These are phyloP conservation scores for Kockiozyma suomiensis DNA, from an alignment of 805 yeast species.

Conservation along the genomic window DNA sequence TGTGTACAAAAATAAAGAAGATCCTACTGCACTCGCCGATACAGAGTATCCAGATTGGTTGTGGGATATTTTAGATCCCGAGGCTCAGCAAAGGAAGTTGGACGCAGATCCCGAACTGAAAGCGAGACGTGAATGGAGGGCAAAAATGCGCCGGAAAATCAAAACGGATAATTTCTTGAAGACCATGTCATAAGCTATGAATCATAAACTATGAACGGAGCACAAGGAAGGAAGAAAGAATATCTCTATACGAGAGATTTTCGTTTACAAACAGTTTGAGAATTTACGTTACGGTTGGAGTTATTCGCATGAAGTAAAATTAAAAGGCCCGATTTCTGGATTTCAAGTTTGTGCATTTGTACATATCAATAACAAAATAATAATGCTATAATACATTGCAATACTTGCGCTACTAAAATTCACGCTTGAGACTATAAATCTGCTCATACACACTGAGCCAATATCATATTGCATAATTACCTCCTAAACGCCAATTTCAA, in stretches of 20 bases:
- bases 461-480: too few species aligned
- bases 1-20: conserved; percentile 77
- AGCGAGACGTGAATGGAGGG: conserved; percentile 71
- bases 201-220: too few species aligned
- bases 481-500: not conserved
- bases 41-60: conserved; percentile 92
- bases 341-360: not conserved
- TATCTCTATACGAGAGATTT: too few species aligned
- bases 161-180: conserved; percentile 78
- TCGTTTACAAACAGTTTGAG: not conserved
- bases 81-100: conserved; percentile 58
- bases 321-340: not conserved
- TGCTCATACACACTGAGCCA: too few species aligned
- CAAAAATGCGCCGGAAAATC: conserved; percentile 66
- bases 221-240: too few species aligned
- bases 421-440: too few species aligned
- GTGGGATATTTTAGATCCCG: conserved; percentile 78
- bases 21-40: conserved; percentile 85
- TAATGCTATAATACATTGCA: not conserved
- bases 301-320: not conserved
- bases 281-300: too few species aligned
- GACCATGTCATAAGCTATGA: conserved; percentile 38
- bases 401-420: too few species aligned
- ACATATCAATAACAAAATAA: not conserved
- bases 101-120: conserved; percentile 63